Conservation (phyloP, 83 land plant species). For the Picea mariana region DNA sequence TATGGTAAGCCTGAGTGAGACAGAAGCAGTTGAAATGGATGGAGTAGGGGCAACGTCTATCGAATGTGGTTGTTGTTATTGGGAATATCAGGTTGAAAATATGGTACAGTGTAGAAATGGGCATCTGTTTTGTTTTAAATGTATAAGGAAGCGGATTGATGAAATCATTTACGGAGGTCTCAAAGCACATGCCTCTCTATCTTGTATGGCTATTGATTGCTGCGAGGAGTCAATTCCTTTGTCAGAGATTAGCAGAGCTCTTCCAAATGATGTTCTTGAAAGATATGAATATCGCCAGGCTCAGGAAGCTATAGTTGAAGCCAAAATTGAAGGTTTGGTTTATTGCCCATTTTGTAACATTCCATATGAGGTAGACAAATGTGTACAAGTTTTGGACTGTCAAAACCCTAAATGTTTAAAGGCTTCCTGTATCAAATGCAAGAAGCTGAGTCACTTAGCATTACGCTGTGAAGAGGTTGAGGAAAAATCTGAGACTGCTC, state of each 20-base stretch:
- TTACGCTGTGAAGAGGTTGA: not conserved
- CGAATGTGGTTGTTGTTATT: too few species aligned
- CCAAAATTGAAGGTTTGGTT: too few species aligned
- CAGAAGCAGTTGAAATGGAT: too few species aligned
- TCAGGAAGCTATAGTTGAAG: too few species aligned
- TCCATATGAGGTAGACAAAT: too few species aligned
- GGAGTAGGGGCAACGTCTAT: too few species aligned
- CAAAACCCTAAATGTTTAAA: not conserved
- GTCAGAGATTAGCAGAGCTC: constrained; percentile 29
- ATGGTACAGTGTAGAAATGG: constrained; percentile 39
- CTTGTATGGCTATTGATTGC: constrained; percentile 32
- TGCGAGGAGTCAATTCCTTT: constrained; percentile 31
- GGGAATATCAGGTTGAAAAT: too few species aligned
- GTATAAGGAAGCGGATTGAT: constrained; percentile 34
- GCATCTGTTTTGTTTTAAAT: constrained; percentile 41
- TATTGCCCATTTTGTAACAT: too few species aligned
- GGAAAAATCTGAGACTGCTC: not conserved
- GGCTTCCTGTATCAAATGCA: not conserved
- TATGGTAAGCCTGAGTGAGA: too few species aligned
- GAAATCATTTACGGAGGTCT: constrained; percentile 34
- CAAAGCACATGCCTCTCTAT: constrained; percentile 16
- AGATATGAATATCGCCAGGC: constrained; percentile 16
- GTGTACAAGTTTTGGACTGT: too few species aligned
- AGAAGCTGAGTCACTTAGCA: not conserved
- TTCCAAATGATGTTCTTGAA: constrained; percentile 50